phyloP scores from a whole-genome alignment of 768 basidiomycete species.

The Vararia minispora region DNA sequence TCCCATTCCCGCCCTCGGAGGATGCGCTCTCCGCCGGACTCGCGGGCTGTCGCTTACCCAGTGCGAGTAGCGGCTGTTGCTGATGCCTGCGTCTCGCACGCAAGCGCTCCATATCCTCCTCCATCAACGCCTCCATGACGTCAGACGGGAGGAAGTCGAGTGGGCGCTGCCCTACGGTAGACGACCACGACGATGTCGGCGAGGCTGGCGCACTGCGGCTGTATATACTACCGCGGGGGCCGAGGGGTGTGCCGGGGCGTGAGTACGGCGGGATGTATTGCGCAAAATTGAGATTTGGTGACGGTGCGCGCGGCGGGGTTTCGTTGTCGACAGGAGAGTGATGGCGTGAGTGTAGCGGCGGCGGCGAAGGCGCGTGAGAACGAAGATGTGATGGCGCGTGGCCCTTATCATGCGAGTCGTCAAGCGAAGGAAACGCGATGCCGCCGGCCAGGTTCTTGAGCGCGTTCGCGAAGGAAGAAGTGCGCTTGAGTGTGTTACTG shows the following conservation, averaged over 20 bases:
- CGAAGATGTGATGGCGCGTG: conserved; percentile 27
- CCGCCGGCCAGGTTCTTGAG: conserved; percentile 59
- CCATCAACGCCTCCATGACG: conserved; percentile 82
- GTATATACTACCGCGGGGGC: conserved; percentile 4
- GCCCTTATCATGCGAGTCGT: conserved; percentile 50
- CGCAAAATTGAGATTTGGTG: conserved; percentile 68
- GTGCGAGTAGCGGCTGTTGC: conserved; percentile 24
- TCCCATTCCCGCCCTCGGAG: conserved; percentile 60
- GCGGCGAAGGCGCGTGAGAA: conserved; percentile 19
- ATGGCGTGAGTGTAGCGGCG: too few species aligned
- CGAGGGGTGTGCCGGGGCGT: conserved; percentile 32
- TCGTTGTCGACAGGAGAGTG: conserved; percentile 17
- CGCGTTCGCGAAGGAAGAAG: conserved; percentile 72
- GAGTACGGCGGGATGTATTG: conserved; percentile 73
- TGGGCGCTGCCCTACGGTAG: conserved; percentile 19
- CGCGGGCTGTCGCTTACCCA: too few species aligned
- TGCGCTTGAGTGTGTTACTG: conserved; percentile 59
- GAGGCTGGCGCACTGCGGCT: conserved; percentile 17
- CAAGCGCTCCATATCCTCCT: conserved; percentile 90
- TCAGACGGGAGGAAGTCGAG: conserved; percentile 59
- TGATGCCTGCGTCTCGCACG: conserved; percentile 48
- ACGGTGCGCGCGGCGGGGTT: conserved; percentile 47
- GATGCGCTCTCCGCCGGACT: conserved; percentile 72
- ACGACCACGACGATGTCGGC: conserved; percentile 16
- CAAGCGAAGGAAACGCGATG: conserved; percentile 56